Conservation (phyloP, 1,284 basidiomycete genomes). For the Moniliophthora roreri region DNA sequence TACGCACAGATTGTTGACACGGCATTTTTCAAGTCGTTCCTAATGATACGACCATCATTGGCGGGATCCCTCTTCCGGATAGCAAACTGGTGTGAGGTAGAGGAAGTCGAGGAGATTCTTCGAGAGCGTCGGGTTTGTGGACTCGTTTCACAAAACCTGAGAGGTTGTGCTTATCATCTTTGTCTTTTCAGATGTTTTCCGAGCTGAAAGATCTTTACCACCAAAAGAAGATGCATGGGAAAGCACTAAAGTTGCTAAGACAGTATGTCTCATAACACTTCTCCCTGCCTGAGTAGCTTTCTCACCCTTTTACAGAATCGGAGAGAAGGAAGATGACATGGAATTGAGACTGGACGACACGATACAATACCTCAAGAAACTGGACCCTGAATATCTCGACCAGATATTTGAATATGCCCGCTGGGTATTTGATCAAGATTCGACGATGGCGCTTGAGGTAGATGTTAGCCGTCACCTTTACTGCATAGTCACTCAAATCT, state of each 20-base stretch:
- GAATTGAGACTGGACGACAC: conserved; percentile 84
- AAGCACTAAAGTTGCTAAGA: conserved; percentile 81
- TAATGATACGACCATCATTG: conserved; percentile 81
- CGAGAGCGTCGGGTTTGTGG: conserved; percentile 71
- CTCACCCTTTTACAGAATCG: conserved; percentile 50
- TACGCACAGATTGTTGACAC: conserved; percentile 96
- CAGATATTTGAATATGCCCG: conserved; percentile 79
- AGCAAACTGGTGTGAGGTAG: conserved; percentile 97
- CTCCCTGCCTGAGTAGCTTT: conserved; percentile 4
- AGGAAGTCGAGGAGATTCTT: conserved; percentile 90
- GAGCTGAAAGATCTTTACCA: conserved; percentile 93
- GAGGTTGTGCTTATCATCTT: not conserved
- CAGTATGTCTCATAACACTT: conserved; percentile 60
- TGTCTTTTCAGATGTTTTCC: conserved; percentile 69
- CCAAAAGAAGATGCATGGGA: conserved; percentile 93
- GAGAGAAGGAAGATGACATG: conserved; percentile 76
- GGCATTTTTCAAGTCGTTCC: conserved; percentile 91
- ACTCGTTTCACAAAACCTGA: conserved; percentile 1
- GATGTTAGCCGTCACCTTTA: conserved; percentile 10
- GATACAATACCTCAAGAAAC: conserved; percentile 87
- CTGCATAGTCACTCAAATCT: not conserved
- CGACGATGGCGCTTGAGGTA: conserved; percentile 77
- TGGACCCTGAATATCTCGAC: conserved; percentile 78
- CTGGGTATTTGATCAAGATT: conserved; percentile 84
- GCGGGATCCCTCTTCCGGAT: conserved; percentile 89